A percentile compares a stretch with the other conserved stretches of the same genome.
These are phyloP conservation scores for Trichomonas tenax DNA, from an alignment of 208 protist genomes.

Conservation along the genomic window DNA sequence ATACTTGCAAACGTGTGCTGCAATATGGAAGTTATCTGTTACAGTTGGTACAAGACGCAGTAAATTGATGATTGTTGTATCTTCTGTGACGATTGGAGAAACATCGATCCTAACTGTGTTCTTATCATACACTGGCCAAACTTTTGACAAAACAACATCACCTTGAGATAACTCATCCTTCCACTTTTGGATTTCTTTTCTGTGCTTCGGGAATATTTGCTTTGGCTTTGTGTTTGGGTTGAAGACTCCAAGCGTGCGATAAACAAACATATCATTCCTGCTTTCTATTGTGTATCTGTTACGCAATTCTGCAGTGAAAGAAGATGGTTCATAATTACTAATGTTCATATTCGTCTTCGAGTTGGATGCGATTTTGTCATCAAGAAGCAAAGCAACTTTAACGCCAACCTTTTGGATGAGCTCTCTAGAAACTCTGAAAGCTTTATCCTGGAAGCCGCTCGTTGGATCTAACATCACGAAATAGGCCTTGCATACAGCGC, in stretches of 20 bases:
- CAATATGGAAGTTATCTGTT: neutral
- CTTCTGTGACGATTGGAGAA: neutral
- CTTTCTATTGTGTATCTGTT: neutral
- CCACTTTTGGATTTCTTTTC: neutral
- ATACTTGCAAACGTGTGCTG: neutral
- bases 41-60: neutral
- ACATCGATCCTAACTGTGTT: neutral
- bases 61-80: neutral
- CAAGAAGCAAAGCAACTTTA: neutral
- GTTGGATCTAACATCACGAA: neutral
- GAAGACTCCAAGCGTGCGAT: neutral
- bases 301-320: neutral
- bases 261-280: neutral
- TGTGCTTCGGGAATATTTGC: neutral
- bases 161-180: neutral
- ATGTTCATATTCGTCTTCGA: neutral
- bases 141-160: neutral
- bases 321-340: neutral
- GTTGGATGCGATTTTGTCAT: neutral
- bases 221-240: neutral
- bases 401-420: neutral
- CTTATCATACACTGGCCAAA: neutral
- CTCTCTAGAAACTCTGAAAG: neutral
- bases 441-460: neutral
- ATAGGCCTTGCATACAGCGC: neutral